Base-by-base conservation (phyloP, 1,284 basidiomycete species). In the Sporisorium iseilematis-ciliati region DNA sequence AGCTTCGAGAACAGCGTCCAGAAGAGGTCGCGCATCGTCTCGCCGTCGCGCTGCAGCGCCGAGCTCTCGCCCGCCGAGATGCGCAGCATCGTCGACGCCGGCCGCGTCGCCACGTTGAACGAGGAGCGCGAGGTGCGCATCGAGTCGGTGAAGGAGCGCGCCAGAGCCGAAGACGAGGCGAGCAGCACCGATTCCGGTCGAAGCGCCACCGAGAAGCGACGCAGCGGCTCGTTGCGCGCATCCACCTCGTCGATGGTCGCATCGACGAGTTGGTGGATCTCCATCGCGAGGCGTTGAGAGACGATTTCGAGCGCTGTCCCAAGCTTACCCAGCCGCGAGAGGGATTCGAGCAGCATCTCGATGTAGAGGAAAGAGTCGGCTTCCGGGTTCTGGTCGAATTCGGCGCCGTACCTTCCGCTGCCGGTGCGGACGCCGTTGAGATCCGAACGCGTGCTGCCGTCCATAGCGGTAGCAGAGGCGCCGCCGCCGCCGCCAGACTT, bases 1-100 rank as follows among this genome's bases (percentile, higher is more conserved):
- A 99, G 86, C 86, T 99, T 99, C 6, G 95, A 97, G 84, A 94
- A 99, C 18, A 97, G 86, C 4, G 97, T 98, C 95, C 96, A 99
- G 86, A 99, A 98, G 40, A 99, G 88, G 86, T 99, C 97, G 67
- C 89, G 89, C 80, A 85, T 82, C 53, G 79, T 82, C 62, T 85
- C 83, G 26, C 71, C 69, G 35, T 84, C 82, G 12, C 76, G 65
- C 50, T 79, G 75, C 57, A 83, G 66, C 35, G 78, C 78, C 20
- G 70, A 74, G 0, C 66, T 67, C 48, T 85, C 83, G 55, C 72
- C 62, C 1, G 79, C 71, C 16, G 69, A 64, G 49, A 78, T 67
- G 35, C 80, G 69, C 42, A 78, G 63, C 70, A 77, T 58, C 38
- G 58, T 61, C 45, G 70, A 71, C 0, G 52, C 49, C 4, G 64